phyloP scores from a whole-genome alignment of 2,329 filamentous ascomycete species.

The Thermoascus crustaceus region DNA sequence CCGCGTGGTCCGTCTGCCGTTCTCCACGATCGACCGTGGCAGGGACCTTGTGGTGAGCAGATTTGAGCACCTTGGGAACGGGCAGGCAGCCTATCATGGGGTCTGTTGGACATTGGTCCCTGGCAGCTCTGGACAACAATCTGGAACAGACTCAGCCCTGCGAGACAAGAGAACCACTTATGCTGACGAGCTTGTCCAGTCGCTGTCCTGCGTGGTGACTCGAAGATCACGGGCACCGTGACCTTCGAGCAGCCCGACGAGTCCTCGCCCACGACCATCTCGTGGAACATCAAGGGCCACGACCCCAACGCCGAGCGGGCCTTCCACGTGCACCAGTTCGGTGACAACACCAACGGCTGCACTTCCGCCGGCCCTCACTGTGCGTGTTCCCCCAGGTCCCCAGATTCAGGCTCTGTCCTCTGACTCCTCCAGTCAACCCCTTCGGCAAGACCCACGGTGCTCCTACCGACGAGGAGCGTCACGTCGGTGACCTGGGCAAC shows the following conservation, averaged over 20 bases:
- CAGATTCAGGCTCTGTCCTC: neutral
- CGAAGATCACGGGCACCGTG: slow-evolving; percentile 87
- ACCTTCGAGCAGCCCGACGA: slow-evolving; percentile 89
- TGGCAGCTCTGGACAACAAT: neutral
- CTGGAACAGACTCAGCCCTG: neutral
- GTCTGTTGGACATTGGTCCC: neutral
- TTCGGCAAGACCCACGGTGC: slow-evolving; percentile 86
- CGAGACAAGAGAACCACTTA: slow-evolving; percentile 11
- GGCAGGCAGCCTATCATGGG: too few relatives aligned
- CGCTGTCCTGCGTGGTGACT: slow-evolving; percentile 95
- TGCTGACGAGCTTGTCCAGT: slow-evolving; percentile 48
- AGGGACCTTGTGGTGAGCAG: slow-evolving; percentile 32
- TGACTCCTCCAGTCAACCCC: slow-evolving; percentile 69
- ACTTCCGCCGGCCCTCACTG: slow-evolving; percentile 96
- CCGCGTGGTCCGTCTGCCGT: slow-evolving; percentile 5
- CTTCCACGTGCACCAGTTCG: slow-evolving; percentile 98
- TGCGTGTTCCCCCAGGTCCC: slow-evolving; percentile 41
- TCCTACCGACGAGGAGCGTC: slow-evolving; percentile 71
- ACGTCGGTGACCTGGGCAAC: slow-evolving; percentile 97
- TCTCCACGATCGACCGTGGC: slow-evolving; percentile 23
- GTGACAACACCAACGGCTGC: slow-evolving; percentile 99
- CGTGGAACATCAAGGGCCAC: slow-evolving; percentile 87
- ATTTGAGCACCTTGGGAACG: slow-evolving; percentile 38
- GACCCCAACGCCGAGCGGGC: slow-evolving; percentile 93
- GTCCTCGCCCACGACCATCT: slow-evolving; percentile 71